These are phyloP conservation scores for Pholiota molesta DNA, from an alignment of 768 basidiomycete species.

Conservation along the genomic window DNA sequence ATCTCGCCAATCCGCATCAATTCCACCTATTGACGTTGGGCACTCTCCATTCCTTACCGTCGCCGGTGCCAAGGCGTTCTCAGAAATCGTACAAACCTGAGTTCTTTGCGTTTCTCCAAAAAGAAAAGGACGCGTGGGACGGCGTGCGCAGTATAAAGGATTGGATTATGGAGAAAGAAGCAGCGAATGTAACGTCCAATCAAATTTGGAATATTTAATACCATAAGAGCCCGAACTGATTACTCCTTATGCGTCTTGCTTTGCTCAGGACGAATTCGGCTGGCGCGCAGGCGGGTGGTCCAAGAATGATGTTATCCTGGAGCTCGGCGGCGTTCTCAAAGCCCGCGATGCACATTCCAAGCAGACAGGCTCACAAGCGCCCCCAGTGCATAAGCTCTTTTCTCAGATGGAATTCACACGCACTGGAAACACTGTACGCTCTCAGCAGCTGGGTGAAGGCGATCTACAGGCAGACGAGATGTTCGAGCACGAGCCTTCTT, in stretches of 20 bases:
- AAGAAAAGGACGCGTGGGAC: conserved; percentile 62
- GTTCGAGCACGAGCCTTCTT: conserved; percentile 32
- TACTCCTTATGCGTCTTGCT: not conserved
- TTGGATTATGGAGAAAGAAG: conserved; percentile 53
- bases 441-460: conserved; percentile 37
- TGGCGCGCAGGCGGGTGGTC: conserved; percentile 51
- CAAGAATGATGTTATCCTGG: conserved; percentile 50
- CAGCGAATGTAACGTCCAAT: conserved; percentile 11
- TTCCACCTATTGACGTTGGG: conserved; percentile 86
- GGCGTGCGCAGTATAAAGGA: conserved; percentile 55
- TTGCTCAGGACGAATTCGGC: conserved; percentile 23
- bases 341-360: conserved; percentile 35
- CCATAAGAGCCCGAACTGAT: not conserved
- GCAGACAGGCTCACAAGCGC: conserved; percentile 9
- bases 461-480: conserved; percentile 27
- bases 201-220: no score
- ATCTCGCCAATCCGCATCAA: conserved; percentile 76
- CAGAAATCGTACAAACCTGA: conserved; percentile 90
- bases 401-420: conserved; percentile 52
- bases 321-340: conserved; percentile 62
- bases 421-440: conserved; percentile 32
- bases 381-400: conserved; percentile 39
- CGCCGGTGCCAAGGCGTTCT: conserved; percentile 74
- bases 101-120: conserved; percentile 70
- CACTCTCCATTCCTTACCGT: conserved; percentile 84